Base-by-base conservation (phyloP, 192 early-diverging fungal genomes). In the Backusella morwellensis region DNA sequence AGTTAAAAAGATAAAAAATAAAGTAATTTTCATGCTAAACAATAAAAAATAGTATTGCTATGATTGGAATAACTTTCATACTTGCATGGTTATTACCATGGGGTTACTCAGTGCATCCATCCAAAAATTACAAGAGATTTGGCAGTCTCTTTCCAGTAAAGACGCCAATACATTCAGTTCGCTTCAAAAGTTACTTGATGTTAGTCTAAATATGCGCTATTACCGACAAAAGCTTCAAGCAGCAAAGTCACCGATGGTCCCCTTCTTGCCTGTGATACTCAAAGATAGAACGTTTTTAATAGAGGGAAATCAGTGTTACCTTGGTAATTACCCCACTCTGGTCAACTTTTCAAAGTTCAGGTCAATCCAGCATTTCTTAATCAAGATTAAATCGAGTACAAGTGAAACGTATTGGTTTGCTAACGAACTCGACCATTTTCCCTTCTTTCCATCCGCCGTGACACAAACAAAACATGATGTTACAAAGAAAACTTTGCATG, bases 241-340 rank as follows among this genome's bases (percentile, higher is more conserved):
- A 8, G 85, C 81, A 14, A 84, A 81, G 66, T 66, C 85, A n/a
- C 88, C 86, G 4, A 75, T 77, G 0, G 81, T 93, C 19, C 90
- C 91, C 4, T 94, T 92, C 75, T 85, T 94, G 36, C 91, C 91
- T 0, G 78, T 92, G 14, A 76, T 92, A 7, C 82, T 94, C 66
- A 94, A 94, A 76, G 93, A 94, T 75, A 78, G 90, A 23, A 93
- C 90, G 3, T 92, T 94, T 77, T 84, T 91, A 67, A 82, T 92
- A 36, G 91, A 94, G 50, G 93, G 93, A 26, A 93, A 92, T 68
- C 81, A 85, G 29, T 87, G 87, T 19, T 67, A 44, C 35, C 44
- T 50, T 9, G 26, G 21, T 6, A 17, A 9, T 19, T 52, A 73
- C 19, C 54, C 72, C 9, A 6, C 79, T 72, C 21, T 89, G 23